Conservation (phyloP, 495 filamentous ascomycete genomes). For the Neurospora hispaniola region DNA sequence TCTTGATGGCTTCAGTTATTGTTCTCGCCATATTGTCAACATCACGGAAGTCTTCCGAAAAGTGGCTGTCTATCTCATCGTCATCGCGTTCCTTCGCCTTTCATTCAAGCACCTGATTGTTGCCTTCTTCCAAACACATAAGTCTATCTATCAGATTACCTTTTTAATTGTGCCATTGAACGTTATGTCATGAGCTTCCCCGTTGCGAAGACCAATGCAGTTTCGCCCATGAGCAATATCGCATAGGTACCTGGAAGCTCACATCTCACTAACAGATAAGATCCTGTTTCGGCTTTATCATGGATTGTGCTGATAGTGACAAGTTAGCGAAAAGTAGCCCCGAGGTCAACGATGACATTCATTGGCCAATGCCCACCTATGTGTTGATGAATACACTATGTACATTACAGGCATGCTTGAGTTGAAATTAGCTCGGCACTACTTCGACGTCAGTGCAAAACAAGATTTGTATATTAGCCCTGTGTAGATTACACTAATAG, state of each 20-base stretch:
- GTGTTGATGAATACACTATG: too few relatives aligned
- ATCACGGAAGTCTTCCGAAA: background rate
- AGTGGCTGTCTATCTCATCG: background rate
- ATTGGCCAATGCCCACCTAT: background rate
- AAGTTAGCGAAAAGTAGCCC: background rate
- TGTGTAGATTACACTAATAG: background rate
- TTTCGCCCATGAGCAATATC: background rate
- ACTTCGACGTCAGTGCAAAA: background rate
- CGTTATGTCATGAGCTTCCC: background rate
- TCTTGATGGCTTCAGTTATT: background rate
- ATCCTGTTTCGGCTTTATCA: background rate
- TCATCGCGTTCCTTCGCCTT: background rate
- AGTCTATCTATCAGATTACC: background rate
- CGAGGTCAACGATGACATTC: too few relatives aligned
- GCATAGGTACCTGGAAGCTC: background rate
- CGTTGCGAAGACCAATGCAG: background rate
- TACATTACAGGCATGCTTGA: background rate
- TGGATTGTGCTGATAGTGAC: background rate
- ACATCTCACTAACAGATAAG: background rate
- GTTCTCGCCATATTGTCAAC: background rate
- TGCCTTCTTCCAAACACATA: background rate
- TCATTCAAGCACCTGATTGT: background rate
- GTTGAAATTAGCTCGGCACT: background rate
- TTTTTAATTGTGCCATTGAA: background rate
- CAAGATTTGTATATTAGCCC: background rate